Percentiles rank a stretch among this genome's conserved stretches.
Conservation (phyloP, 768 basidiomycete species). For the Leccinum imitatum region DNA sequence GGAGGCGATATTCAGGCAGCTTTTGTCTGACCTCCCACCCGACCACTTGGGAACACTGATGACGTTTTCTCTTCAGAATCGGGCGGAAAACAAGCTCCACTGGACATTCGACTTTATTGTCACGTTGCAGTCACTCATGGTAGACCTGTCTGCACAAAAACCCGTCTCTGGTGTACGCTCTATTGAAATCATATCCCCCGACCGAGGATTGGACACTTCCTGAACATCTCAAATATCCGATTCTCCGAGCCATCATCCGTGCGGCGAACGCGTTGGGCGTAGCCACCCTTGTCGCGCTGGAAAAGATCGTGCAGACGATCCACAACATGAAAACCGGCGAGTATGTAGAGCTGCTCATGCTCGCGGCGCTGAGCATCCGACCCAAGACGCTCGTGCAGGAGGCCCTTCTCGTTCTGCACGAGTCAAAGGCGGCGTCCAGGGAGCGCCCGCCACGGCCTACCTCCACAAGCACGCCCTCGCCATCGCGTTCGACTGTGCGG, state of each 20-base stretch:
- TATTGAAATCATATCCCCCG: conserved; percentile 50
- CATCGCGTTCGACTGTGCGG: conserved; percentile 60
- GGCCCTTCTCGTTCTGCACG: conserved; percentile 58
- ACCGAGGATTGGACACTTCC: conserved; percentile 36
- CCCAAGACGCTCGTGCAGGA: conserved; percentile 55
- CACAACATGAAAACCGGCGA: conserved; percentile 37
- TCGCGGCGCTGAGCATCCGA: conserved; percentile 51
- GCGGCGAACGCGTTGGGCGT: conserved; percentile 55
- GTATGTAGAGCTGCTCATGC: conserved; percentile 55
- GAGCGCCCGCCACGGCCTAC: conserved; percentile 37
- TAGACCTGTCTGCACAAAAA: conserved; percentile 43
- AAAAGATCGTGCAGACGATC: conserved; percentile 51
- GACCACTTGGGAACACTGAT: conserved; percentile 21
- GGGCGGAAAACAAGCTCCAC: conserved; percentile 55
- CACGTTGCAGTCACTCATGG: conserved; percentile 24
- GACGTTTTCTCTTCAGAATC: conserved; percentile 40
- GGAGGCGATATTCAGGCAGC: conserved; percentile 18
- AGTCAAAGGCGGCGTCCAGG: conserved; percentile 35
- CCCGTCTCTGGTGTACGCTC: conserved; percentile 53
- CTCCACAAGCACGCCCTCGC: conserved; percentile 55
- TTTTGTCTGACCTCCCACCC: conserved; percentile 22
- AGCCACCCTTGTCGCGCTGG: conserved; percentile 56
- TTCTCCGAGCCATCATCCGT: conserved; percentile 50
- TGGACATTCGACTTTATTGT: conserved; percentile 46
- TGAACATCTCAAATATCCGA: conserved; percentile 32